Evolutionary conservation across 2,329 filamentous ascomycete genomes (phyloP).

Genomic region (Pestalotiopsis sp.): DNA sequence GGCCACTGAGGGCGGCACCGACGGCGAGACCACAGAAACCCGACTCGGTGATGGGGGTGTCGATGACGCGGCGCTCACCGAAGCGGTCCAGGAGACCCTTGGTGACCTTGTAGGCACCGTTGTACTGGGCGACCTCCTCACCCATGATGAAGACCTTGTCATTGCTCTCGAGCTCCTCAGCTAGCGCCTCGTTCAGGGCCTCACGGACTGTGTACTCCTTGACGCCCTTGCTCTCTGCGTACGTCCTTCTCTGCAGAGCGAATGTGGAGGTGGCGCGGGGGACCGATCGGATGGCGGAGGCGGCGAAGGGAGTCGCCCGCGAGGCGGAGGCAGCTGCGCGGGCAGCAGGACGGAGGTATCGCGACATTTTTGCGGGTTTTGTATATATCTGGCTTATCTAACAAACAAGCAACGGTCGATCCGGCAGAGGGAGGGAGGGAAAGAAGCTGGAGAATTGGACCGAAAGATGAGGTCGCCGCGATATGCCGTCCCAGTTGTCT

Average conservation of each 20-base stretch:
- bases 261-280: constrained; percentile 37
- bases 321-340: constrained; percentile 49
- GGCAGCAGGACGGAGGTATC: constrained; percentile 53
- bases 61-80: constrained; percentile 95
- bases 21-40: constrained; percentile 94
- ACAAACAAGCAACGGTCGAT: constrained; percentile 2
- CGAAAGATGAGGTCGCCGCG: neutral
- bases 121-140: constrained; percentile 99
- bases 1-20: constrained; percentile 89
- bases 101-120: constrained; percentile 99
- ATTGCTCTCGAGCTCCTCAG: constrained; percentile 94
- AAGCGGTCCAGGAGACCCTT: constrained; percentile 97
- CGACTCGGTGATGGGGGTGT: constrained; percentile 97
- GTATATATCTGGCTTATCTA: constrained; percentile 14
- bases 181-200: constrained; percentile 95
- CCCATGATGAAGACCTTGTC: constrained; percentile 94
- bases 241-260: constrained; percentile 53
- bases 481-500: constrained; percentile 1
- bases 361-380: constrained; percentile 42
- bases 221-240: constrained; percentile 54
- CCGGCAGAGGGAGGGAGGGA: neutral
- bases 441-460: neutral
- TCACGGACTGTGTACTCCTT: constrained; percentile 98
- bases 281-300: constrained; percentile 39
- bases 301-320: constrained; percentile 34